Evolutionary conservation across 2,329 filamentous ascomycete genomes (phyloP), one percentile per base, ranked within the genome.

Genomic region (Tolypocladium amazonense): DNA sequence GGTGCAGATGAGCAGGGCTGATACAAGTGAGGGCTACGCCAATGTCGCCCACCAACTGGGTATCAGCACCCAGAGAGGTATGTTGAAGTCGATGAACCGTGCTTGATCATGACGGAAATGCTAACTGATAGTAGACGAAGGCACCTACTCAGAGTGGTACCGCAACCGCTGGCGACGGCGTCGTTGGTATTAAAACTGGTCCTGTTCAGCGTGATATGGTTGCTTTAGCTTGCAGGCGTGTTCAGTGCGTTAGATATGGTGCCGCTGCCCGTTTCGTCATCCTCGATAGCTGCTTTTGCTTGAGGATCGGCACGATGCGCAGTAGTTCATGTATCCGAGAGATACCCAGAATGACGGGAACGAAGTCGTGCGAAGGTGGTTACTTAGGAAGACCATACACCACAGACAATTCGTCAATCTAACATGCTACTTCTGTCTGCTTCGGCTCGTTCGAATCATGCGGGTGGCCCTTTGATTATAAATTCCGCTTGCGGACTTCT

Each of bases 31-130:
- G 41, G 85, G 85, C 0, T 88, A 88, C 64, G 73, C 86, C 55
- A 87, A 87, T 67, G 79, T 88, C 3, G 84, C 82, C 1, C 71
- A 76, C 25, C 80, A 86, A 67, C 72, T 87, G n/a, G 85, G 84
- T 2, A 76, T 87, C 62, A 82, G 78, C 61, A 69, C 69, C 0
- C 61, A 68, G n/a, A 73, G 84, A 73, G 82, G 81, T 81, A 70
- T 39, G 25, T 30, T 3, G 35, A 12, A 60, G 59, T 60, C 38
- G 50, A 41, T 66, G 63, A 2, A 61, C 5, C 20, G 50, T 35
- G 2, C n/a, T 8, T 20, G 20, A n/a, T 3, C 50, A 12, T 12
- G 30, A 5, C 50, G 35, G 1, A 53, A 8, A 8, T 23, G 50
- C 6, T 6, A 11, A 11, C 20, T 8, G 27, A n/a, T 12, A 30